These are phyloP conservation scores for Blastobotrys malaysiensis DNA, from an alignment of 1,139 yeast genomes.

Conservation along the genomic window DNA sequence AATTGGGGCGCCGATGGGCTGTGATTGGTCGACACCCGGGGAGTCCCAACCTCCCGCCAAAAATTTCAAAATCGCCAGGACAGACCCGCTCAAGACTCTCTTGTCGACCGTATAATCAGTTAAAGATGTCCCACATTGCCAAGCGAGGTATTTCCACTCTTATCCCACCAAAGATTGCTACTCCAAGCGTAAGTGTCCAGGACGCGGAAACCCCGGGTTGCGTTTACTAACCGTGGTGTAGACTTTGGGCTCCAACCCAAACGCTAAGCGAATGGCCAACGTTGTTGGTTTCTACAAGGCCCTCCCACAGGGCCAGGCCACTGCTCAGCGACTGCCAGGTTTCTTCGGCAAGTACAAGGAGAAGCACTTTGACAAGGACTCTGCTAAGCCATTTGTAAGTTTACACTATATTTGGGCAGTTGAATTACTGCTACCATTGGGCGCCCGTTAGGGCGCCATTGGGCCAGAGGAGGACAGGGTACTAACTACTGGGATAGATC, in stretches of 20 bases:
- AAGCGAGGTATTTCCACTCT: slow-evolving; percentile 93
- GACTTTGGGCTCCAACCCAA: slow-evolving; percentile 93
- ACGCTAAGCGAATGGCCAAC: slow-evolving; percentile 94
- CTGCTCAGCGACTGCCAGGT: slow-evolving; percentile 16
- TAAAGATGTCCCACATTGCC: slow-evolving; percentile 69
- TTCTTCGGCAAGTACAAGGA: slow-evolving; percentile 45
- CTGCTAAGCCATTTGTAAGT: slow-evolving; percentile 55
- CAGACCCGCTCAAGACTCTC: not conserved
- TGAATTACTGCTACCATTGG: too few relatives aligned
- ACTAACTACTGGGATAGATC: slow-evolving; percentile 29
- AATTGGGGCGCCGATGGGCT: not conserved
- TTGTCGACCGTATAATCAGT: slow-evolving; percentile 1
- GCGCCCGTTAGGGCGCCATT: not conserved
- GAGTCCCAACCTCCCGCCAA: slow-evolving; percentile 1
- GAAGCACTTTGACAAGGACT: slow-evolving; percentile 64
- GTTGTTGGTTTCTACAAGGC: slow-evolving; percentile 94
- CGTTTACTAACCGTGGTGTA: slow-evolving; percentile 26
- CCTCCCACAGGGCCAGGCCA: slow-evolving; percentile 73
- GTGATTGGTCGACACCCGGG: not conserved
- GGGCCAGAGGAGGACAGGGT: not conserved
- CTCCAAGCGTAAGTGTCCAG: slow-evolving; percentile 83
- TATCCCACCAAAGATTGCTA: slow-evolving; percentile 98
- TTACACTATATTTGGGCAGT: too few relatives aligned
- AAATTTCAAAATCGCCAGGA: not conserved
- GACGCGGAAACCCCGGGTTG: not conserved